phyloP scores from a whole-genome alignment of 2,329 filamentous ascomycete genomes.

The Arthrocladium fulminans region DNA sequence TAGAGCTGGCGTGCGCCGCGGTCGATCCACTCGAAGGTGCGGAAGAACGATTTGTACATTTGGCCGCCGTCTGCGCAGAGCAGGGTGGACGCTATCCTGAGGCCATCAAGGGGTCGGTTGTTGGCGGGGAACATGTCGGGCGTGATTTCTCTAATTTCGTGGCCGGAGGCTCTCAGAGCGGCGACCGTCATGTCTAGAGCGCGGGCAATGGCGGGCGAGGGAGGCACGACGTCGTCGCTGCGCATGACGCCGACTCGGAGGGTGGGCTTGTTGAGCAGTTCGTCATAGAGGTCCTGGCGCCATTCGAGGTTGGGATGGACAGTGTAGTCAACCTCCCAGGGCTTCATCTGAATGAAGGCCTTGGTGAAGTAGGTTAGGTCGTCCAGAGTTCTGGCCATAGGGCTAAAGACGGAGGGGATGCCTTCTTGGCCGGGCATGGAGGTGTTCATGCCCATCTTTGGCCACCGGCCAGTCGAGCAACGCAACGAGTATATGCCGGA shows the following conservation, averaged over 20 bases:
- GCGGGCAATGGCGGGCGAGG: slow-evolving; percentile 71
- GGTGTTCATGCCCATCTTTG: slow-evolving; percentile 71
- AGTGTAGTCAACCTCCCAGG: slow-evolving; percentile 80
- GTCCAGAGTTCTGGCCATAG: slow-evolving; percentile 78
- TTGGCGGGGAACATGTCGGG: slow-evolving; percentile 52
- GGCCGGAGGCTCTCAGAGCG: slow-evolving; percentile 62
- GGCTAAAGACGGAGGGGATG: slow-evolving; percentile 78
- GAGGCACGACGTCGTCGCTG: slow-evolving; percentile 74
- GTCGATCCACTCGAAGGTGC: slow-evolving; percentile 70
- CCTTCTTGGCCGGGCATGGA: slow-evolving; percentile 92
- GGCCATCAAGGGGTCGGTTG: slow-evolving; percentile 67
- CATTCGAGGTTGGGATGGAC: slow-evolving; percentile 72
- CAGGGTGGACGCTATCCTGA: slow-evolving; percentile 68
- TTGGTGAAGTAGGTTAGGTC: slow-evolving; percentile 80
- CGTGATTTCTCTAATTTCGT: slow-evolving; percentile 57
- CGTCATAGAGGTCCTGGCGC: slow-evolving; percentile 53
- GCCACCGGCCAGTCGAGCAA: slow-evolving; percentile 85
- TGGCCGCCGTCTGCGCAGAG: slow-evolving; percentile 76
- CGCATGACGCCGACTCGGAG: slow-evolving; percentile 68
- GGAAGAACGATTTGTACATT: slow-evolving; percentile 69
- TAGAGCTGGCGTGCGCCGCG: slow-evolving; percentile 66
- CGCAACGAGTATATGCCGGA: slow-evolving; percentile 79
- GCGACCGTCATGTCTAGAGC: slow-evolving; percentile 62
- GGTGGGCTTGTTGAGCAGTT: slow-evolving; percentile 52
- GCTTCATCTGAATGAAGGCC: slow-evolving; percentile 67